phyloP scores from a whole-genome alignment of 2,329 filamentous ascomycete species.

The Alternaria sp. region DNA sequence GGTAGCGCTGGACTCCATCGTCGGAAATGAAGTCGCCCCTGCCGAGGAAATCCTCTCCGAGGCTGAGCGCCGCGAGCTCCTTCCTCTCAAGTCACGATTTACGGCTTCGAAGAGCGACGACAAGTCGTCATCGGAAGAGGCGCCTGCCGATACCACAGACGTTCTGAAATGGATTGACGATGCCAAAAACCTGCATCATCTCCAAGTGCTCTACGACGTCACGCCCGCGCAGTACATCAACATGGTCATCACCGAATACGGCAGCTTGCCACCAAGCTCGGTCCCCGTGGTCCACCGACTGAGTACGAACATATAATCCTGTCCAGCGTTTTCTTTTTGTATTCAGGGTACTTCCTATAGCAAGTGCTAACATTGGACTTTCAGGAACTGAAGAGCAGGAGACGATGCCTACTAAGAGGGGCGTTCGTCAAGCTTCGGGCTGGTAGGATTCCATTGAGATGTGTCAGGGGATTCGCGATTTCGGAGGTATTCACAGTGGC shows the following conservation, averaged over 20 bases:
- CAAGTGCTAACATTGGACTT: conserved; percentile 14
- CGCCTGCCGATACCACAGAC: conserved; percentile 31
- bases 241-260: conserved; percentile 90
- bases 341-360: not conserved
- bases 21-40: conserved; percentile 89
- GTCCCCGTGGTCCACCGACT: conserved; percentile 76
- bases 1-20: conserved; percentile 89
- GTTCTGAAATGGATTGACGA: conserved; percentile 48
- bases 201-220: conserved; percentile 88
- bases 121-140: conserved; percentile 26
- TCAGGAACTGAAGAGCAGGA: conserved; percentile 21
- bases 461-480: not conserved
- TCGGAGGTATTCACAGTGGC: not conserved
- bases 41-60: conserved; percentile 66
- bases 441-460: conserved; percentile 2
- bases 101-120: conserved; percentile 33
- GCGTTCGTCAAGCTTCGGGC: conserved; percentile 9
- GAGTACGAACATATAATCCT: conserved; percentile 45
- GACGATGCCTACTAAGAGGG: conserved; percentile 10
- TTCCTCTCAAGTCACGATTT: conserved; percentile 39
- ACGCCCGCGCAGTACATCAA: conserved; percentile 87
- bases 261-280: conserved; percentile 82
- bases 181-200: conserved; percentile 60
- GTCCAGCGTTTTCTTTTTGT: conserved; percentile 17
- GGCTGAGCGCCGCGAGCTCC: conserved; percentile 38